phyloP scores from a whole-genome alignment of 257 asterid species.

The Striga asiatica region DNA sequence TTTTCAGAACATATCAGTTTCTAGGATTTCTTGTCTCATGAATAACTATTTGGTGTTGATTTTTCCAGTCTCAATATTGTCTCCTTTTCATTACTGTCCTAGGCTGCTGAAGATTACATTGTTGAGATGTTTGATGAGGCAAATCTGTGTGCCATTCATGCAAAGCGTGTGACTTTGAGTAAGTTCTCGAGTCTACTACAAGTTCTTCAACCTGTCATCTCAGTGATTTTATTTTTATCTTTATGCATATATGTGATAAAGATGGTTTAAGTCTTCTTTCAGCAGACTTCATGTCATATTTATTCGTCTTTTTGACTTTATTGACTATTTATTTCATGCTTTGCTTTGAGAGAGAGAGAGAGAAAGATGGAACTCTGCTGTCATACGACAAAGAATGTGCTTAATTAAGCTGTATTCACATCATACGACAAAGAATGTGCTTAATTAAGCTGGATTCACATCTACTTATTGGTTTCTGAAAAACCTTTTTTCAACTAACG shows the following conservation, averaged over 20 bases:
- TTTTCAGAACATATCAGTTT: not conserved
- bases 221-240: not conserved
- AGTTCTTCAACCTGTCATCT: not conserved
- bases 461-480: not conserved
- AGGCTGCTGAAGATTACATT: conserved; percentile 78
- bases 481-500: not conserved
- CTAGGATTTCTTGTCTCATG: not conserved
- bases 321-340: too few relatives aligned
- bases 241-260: conserved; percentile 13
- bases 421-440: not conserved
- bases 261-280: conserved; percentile 4
- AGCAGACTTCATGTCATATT: not conserved
- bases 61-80: not conserved
- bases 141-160: conserved; percentile 83
- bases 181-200: conserved; percentile 26
- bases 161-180: conserved; percentile 92
- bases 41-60: not conserved
- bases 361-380: too few relatives aligned
- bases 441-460: not conserved
- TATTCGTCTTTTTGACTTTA: not conserved
- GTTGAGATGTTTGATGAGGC: conserved; percentile 77
- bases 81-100: conserved; percentile 16
- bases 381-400: not conserved
- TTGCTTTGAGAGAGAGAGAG: too few relatives aligned
- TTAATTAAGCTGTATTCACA: not conserved